A percentile compares a stretch with the other conserved stretches of the same genome.
These are phyloP conservation scores for Stachybotrys chlorohalonatus DNA, from an alignment of 2,329 filamentous ascomycete genomes.

Conservation along the genomic window DNA sequence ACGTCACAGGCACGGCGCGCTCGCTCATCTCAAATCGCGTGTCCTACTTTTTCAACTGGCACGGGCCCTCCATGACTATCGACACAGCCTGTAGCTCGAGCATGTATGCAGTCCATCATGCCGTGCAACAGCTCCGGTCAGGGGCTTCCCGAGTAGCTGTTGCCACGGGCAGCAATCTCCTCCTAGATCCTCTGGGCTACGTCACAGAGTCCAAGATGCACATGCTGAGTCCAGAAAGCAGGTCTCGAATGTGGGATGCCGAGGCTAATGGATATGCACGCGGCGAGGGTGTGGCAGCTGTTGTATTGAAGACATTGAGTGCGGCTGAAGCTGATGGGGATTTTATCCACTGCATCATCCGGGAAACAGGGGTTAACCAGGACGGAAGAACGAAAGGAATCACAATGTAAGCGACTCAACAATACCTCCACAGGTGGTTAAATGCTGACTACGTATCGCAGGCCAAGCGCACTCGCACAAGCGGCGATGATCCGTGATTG, in stretches of 20 bases:
- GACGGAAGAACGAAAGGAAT: constrained; percentile 33
- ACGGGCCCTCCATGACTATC: constrained; percentile 28
- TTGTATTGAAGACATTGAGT: constrained; percentile 29
- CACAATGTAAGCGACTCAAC: constrained; percentile 13
- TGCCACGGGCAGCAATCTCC: constrained; percentile 9
- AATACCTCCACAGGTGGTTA: neutral
- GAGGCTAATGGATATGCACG: constrained; percentile 35
- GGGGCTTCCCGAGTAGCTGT: constrained; percentile 16
- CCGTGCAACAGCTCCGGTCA: constrained; percentile 21
- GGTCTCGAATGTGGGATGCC: constrained; percentile 14
- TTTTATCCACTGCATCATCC: constrained; percentile 21
- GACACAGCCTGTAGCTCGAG: constrained; percentile 32
- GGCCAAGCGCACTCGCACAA: constrained; percentile 35
- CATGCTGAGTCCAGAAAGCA: constrained; percentile 11
- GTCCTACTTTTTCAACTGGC: constrained; percentile 30
- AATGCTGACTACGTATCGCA: neutral
- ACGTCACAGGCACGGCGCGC: constrained; percentile 4
- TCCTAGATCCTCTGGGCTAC: constrained; percentile 8
- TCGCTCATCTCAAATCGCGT: constrained; percentile 26
- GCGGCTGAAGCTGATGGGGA: constrained; percentile 30
- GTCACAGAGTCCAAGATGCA: constrained; percentile 4
- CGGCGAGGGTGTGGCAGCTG: constrained; percentile 31
- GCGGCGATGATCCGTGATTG: constrained; percentile 25
- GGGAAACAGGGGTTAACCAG: constrained; percentile 23
- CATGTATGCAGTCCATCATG: constrained; percentile 27